Evolutionary conservation across 306 rosid species (phyloP).

Genomic region (Calophaca sinica): DNA sequence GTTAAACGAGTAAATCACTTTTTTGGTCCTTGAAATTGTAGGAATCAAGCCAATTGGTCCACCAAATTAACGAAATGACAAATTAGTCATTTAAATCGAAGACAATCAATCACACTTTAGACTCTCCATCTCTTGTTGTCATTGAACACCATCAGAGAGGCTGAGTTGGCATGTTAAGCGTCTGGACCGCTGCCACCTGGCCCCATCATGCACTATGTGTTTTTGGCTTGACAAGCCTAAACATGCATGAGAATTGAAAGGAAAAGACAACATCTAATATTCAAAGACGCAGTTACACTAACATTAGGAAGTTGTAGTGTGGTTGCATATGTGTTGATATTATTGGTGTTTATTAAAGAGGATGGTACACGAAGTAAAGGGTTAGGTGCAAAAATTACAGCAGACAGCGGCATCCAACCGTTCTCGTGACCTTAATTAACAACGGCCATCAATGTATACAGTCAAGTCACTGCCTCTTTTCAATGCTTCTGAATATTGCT

Average conservation of each 20-base stretch:
- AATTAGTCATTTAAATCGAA: no score
- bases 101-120: no score
- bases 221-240: not conserved
- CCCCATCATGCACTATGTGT: not conserved
- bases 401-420: constrained; percentile 65
- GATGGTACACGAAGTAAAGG: constrained; percentile 15
- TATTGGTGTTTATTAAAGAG: constrained; percentile 30
- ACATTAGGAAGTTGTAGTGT: not conserved
- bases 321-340: not conserved
- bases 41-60: no score
- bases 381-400: constrained; percentile 61
- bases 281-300: not conserved
- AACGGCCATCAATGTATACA: constrained; percentile 55
- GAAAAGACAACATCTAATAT: not conserved
- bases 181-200: no score
- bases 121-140: no score
- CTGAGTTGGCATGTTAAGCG: no score
- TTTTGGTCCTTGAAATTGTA: no score
- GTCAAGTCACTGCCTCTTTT: constrained; percentile 38
- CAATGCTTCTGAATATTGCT: constrained; percentile 5
- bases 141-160: no score
- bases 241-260: constrained; percentile 10
- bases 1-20: not conserved
- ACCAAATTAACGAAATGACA: no score
- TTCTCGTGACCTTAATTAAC: constrained; percentile 52